Base-by-base conservation (phyloP, 768 basidiomycete species). In the Leccinum arenicola region DNA sequence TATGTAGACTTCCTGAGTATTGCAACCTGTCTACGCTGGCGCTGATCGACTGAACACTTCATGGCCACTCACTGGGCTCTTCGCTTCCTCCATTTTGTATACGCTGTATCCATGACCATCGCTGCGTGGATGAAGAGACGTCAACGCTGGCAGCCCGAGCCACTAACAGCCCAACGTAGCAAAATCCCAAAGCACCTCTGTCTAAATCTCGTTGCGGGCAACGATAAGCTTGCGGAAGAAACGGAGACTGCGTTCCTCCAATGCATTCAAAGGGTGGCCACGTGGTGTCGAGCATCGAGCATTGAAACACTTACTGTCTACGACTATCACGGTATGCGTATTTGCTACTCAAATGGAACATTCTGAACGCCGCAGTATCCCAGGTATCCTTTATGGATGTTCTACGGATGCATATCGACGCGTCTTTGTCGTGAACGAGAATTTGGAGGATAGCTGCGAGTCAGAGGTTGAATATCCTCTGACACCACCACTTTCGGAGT, bases 401-500 rank as follows among this genome's bases (percentile, higher is more conserved):
- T 74, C 76, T 9, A 74, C 78, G 55, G 68, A 70, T 31, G 80
- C 84, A 38, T 75, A 73, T 40, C 74, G 75, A 61, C 74, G 74
- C 51, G 65, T 82, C 52, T 68, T 74, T 55, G 50, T 61, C 8
- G 50, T 59, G 57, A 58, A 64, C 54, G 71, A 69, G 56, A 52
- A 35, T 50, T 65, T 38, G 31, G 63, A 61, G 55, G 73, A 79
- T 31, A 75, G 74, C 19, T 76, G 76, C 55, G 82, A 80, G 57
- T 82, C 83, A 19, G 87, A 89, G 56, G 71, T 82, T 3, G 82
- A 85, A 66, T 91, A 85, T 70, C 91, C 90, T 43, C 76, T 84
- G 48, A 92, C 90, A 0, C 91, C 90, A n/a, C 91, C 90, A 3
- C 75, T 81, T 17, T 92, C 90, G 8, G 89, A 90, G 69, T 80